Evolutionary conservation across 2,329 filamentous ascomycete species (phyloP).

Genomic region (Talaromyces sp.): DNA sequence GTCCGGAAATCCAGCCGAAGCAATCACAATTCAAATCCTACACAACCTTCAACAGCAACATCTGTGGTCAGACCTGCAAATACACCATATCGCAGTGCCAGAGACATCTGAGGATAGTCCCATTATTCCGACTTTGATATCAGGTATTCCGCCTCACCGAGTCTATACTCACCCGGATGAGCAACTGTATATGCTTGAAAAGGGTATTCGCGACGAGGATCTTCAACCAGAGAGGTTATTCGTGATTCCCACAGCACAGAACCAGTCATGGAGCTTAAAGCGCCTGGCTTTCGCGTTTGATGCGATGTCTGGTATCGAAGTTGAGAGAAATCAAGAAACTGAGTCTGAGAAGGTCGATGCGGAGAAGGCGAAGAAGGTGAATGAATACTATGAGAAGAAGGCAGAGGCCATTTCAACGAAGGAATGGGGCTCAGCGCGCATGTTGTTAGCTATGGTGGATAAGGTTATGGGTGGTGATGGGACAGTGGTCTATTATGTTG

Average conservation of each 20-base stretch:
- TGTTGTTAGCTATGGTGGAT: constrained; percentile 61
- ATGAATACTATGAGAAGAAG: constrained; percentile 36
- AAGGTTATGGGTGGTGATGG: constrained; percentile 56
- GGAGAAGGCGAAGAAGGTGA: constrained; percentile 31
- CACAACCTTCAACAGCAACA: constrained; percentile 69
- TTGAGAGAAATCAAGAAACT: constrained; percentile 4
- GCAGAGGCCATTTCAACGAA: constrained; percentile 28
- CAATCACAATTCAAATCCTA: constrained; percentile 60
- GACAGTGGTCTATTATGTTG: constrained; percentile 67
- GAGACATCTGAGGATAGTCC: constrained; percentile 3
- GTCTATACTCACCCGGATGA: constrained; percentile 68
- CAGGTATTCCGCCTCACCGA: constrained; percentile 62
- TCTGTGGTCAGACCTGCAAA: constrained; percentile 59
- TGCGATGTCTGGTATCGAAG: constrained; percentile 42
- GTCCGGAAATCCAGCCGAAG: constrained; percentile 32
- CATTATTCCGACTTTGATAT: constrained; percentile 56
- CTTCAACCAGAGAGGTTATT: constrained; percentile 58
- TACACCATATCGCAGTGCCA: constrained; percentile 41
- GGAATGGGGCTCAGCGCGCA: constrained; percentile 55
- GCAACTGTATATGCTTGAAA: constrained; percentile 62
- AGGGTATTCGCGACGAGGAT: constrained; percentile 51
- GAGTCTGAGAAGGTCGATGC: constrained; percentile 20
- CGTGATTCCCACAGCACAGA: constrained; percentile 61
- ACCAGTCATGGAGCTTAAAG: constrained; percentile 62
- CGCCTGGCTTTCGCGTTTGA: constrained; percentile 61